Evolutionary conservation across 164 flowering plant genomes (phyloP).

Genomic region (Kalanchoe fedtschenkoi): DNA sequence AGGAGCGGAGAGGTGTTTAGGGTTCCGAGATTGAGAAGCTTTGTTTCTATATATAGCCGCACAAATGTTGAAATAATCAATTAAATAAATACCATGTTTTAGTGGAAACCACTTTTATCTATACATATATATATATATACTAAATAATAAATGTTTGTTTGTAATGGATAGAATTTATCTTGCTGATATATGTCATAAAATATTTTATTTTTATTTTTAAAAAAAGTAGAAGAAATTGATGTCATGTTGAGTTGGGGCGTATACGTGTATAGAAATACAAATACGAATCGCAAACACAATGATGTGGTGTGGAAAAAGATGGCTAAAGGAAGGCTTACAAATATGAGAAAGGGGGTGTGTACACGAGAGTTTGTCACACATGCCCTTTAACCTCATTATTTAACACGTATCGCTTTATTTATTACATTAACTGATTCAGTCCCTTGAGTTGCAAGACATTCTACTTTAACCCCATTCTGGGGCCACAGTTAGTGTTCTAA

Average conservation of each 20-base stretch:
- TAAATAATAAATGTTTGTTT: neutral
- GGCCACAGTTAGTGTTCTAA: no score
- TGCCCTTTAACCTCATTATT: neutral
- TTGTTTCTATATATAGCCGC: neutral
- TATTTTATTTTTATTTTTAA: no score
- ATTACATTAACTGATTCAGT: neutral
- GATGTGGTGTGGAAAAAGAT: neutral
- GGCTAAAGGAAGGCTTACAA: no score
- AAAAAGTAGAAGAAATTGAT: no score
- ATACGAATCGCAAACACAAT: no score
- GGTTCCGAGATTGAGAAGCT: neutral
- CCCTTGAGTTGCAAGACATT: neutral
- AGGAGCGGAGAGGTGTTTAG: neutral
- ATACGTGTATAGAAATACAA: no score
- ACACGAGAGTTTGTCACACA: neutral
- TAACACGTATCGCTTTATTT: neutral
- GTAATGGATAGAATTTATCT: neutral
- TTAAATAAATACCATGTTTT: no score
- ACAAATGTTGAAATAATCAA: neutral
- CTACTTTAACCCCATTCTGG: neutral
- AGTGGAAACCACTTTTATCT: no score
- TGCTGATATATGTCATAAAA: neutral
- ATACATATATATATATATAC: no score
- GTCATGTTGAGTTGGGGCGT: no score
- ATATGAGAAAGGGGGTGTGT: neutral